Evolutionary conservation across 2,329 filamentous ascomycete species (phyloP).

Genomic region (Phaeosphaeria sp.): DNA sequence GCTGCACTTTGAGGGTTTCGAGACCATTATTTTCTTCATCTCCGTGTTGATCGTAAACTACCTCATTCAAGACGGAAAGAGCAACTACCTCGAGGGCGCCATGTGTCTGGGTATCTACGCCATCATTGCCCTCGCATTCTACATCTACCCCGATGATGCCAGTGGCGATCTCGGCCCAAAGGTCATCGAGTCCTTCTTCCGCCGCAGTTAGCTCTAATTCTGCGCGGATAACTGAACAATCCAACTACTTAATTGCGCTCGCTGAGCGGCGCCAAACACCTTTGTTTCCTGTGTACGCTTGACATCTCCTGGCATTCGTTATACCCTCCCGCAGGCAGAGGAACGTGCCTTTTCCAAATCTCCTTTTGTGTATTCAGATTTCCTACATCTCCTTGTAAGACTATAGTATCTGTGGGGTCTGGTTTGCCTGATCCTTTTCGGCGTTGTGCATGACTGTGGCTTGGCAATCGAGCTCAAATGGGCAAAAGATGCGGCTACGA

Average conservation of each 20-base stretch:
- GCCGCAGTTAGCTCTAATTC: background rate
- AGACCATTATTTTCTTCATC: conserved; percentile 86
- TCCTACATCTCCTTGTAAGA: conserved; percentile 1
- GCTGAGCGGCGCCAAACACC: conserved; percentile 3
- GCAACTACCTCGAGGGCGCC: conserved; percentile 85
- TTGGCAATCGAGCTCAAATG: background rate
- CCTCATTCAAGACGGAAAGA: conserved; percentile 81
- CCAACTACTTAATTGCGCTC: background rate
- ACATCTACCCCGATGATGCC: conserved; percentile 64
- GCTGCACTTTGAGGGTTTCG: conserved; percentile 86
- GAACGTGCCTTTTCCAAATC: background rate
- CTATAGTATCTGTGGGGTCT: background rate
- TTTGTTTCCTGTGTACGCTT: conserved; percentile 15
- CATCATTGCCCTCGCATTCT: conserved; percentile 67
- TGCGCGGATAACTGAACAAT: background rate
- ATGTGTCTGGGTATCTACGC: conserved; percentile 62
- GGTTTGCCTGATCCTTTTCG: background rate
- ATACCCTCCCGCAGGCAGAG: background rate
- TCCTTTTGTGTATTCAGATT: background rate
- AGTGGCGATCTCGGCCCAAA: conserved; percentile 37
- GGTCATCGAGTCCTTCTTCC: conserved; percentile 37
- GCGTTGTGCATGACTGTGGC: background rate
- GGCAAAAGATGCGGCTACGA: background rate
- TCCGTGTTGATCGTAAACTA: conserved; percentile 88
- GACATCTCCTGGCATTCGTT: background rate